Percentiles rank a stretch among this genome's conserved stretches.
Conservation (phyloP, 108 stramenopile species). For the Cyclotella choctawhatcheeana region DNA sequence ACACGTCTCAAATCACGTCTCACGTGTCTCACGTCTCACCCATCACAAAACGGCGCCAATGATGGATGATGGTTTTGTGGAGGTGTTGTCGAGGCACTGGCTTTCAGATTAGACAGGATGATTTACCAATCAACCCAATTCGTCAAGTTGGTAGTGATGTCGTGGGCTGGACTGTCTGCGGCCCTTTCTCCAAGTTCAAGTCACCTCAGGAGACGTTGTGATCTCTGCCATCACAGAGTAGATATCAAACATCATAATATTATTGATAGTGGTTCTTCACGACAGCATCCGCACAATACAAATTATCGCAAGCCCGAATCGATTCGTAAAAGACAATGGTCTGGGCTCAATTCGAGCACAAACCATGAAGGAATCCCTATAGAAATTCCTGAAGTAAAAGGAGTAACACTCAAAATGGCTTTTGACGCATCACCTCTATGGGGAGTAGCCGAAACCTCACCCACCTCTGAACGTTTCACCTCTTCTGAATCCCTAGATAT, state of each 20-base stretch:
- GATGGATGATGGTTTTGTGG: too few relatives aligned
- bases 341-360: neutral
- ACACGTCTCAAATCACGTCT: too few relatives aligned
- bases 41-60: too few relatives aligned
- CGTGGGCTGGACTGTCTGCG: neutral
- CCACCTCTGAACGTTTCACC: conserved; percentile 74
- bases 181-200: neutral
- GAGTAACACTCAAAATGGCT: conserved; percentile 85
- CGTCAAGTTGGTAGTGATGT: too few relatives aligned
- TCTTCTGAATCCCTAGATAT: conserved; percentile 74
- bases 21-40: too few relatives aligned
- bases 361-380: neutral
- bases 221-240: neutral
- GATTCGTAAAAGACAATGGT: too few relatives aligned
- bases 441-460: conserved; percentile 69
- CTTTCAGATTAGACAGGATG: too few relatives aligned
- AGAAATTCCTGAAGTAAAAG: conserved; percentile 45
- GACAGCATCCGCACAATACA: neutral
- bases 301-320: too few relatives aligned
- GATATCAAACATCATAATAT: neutral
- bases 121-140: too few relatives aligned
- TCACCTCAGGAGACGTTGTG: neutral
- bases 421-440: conserved; percentile 63
- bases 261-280: neutral
- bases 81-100: too few relatives aligned